phyloP scores from a whole-genome alignment of 768 basidiomycete species.

The Rhizopogon vulgaris region DNA sequence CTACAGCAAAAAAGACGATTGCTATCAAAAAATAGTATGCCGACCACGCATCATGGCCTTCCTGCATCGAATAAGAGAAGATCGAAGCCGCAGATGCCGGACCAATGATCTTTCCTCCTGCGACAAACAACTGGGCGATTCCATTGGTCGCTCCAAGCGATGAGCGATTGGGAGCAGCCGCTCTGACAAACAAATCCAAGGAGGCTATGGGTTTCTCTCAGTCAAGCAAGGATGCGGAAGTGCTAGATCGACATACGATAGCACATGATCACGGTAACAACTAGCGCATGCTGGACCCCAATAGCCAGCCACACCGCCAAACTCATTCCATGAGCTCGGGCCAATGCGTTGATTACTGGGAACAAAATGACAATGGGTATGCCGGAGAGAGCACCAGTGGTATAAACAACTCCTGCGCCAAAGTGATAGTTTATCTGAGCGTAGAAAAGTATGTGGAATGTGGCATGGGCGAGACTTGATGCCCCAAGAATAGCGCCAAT shows the following conservation, averaged over 20 bases:
- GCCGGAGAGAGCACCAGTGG: constrained; percentile 41
- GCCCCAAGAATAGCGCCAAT: constrained; percentile 24
- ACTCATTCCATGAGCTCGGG: constrained; percentile 12
- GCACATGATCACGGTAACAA: constrained; percentile 16
- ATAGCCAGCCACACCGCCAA: constrained; percentile 43
- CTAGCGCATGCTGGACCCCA: constrained; percentile 40
- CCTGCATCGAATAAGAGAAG: neutral
- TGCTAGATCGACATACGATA: neutral
- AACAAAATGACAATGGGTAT: constrained; percentile 38
- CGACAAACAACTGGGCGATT: neutral
- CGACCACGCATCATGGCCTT: neutral
- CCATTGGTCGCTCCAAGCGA: neutral
- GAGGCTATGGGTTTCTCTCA: neutral
- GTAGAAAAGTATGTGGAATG: constrained; percentile 60
- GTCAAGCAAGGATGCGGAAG: neutral
- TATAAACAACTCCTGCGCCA: constrained; percentile 56
- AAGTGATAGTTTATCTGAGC: constrained; percentile 45
- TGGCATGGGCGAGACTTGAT: constrained; percentile 26
- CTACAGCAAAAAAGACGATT: neutral
- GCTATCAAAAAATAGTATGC: neutral
- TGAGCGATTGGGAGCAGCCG: neutral
- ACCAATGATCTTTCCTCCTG: neutral
- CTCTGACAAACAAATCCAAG: neutral
- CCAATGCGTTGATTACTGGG: constrained; percentile 33
- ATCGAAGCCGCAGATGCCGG: neutral